Conservation (phyloP, 495 filamentous ascomycete genomes). For the Penicillium desertorum region DNA sequence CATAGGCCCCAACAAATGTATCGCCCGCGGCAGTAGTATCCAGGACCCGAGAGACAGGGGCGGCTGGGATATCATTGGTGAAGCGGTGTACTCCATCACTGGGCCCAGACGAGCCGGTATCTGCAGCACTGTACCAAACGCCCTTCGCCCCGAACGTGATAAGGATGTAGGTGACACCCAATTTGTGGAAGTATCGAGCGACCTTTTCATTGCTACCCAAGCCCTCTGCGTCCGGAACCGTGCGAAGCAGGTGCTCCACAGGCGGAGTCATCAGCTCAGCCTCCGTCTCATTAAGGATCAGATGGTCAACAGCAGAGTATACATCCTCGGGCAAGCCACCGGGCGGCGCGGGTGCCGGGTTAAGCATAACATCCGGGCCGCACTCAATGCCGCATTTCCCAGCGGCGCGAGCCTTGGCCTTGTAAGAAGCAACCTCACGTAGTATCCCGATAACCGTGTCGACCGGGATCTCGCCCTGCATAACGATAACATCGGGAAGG, state of each 20-base stretch:
- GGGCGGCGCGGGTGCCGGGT: constrained; percentile 78
- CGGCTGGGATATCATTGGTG: constrained; percentile 49
- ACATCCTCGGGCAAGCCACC: constrained; percentile 61
- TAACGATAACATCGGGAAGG: constrained; percentile 65
- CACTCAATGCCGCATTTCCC: constrained; percentile 46
- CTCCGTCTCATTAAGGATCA: constrained; percentile 92
- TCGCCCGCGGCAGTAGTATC: constrained; percentile 96
- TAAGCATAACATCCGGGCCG: constrained; percentile 65
- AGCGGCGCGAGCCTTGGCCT: constrained; percentile 45
- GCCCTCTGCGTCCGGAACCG: constrained; percentile 40
- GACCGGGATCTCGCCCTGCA: constrained; percentile 87
- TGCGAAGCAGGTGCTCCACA: constrained; percentile 32
- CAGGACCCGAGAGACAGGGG: constrained; percentile 65
- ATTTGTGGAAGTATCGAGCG: constrained; percentile 56
- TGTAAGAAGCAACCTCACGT: constrained; percentile 32
- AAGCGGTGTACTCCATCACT: constrained; percentile 37
- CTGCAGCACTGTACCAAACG: constrained; percentile 55
- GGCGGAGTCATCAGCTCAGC: constrained; percentile 65
- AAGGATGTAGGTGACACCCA: constrained; percentile 73
- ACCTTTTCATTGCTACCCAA: constrained; percentile 53
- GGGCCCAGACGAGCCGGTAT: constrained; percentile 41
- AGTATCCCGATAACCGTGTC: constrained; percentile 68
- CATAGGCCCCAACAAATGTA: constrained; percentile 89
- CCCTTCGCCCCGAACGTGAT: constrained; percentile 83
- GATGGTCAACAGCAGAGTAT: constrained; percentile 67